Percentiles rank a stretch among this genome's conserved stretches.
Evolutionary conservation across 1,284 basidiomycete species (phyloP).

Genomic region (Rhodotorula sp.): DNA sequence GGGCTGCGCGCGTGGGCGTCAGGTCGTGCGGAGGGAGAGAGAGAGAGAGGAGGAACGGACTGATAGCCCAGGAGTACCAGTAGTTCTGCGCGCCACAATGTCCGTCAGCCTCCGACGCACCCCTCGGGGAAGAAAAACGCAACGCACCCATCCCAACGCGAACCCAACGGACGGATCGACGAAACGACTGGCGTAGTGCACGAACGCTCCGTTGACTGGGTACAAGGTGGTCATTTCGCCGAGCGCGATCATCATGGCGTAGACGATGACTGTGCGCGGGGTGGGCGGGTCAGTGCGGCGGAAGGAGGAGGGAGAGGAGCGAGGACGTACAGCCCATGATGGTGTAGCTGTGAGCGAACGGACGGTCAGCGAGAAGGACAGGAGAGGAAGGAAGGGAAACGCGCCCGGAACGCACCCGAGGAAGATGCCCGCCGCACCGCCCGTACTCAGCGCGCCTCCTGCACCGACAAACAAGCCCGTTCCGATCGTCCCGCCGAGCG

Average conservation of each 20-base stretch:
- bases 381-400: no score
- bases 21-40: not conserved
- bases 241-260: constrained; percentile 44
- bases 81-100: constrained; percentile 7
- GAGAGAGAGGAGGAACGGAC: not conserved
- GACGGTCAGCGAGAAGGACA: not conserved
- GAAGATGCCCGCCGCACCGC: constrained; percentile 46
- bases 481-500: constrained; percentile 59
- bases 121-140: not conserved
- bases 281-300: constrained; percentile 37
- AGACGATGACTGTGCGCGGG: constrained; percentile 46
- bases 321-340: constrained; percentile 27
- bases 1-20: not conserved
- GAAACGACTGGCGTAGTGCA: constrained; percentile 64
- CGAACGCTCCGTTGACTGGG: constrained; percentile 48
- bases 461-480: constrained; percentile 35
- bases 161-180: constrained; percentile 48
- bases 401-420: constrained; percentile 21
- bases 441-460: constrained; percentile 45
- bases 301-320: constrained; percentile 39
- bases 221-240: constrained; percentile 50
- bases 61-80: constrained; percentile 26
- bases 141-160: constrained; percentile 41
- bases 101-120: not conserved
- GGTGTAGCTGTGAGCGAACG: constrained; percentile 17